Percentiles rank a stretch among this genome's conserved stretches.
These are phyloP conservation scores for Gnaphalium uliginosum DNA, from an alignment of 129 eudicot species.

Conservation along the genomic window DNA sequence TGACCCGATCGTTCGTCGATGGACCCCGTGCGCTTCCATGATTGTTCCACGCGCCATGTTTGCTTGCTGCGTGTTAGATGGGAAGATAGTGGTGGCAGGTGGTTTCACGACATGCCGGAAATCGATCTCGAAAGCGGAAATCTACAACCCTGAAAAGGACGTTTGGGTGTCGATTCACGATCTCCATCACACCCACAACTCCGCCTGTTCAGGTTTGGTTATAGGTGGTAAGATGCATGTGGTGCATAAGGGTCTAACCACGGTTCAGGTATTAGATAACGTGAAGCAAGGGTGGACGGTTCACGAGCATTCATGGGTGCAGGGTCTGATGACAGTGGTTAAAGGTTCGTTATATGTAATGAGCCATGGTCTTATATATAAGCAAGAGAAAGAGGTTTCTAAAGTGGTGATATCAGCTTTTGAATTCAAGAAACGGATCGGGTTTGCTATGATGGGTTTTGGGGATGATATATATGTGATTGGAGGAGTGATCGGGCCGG, in stretches of 20 bases:
- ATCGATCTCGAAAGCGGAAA: slow-evolving; percentile 78
- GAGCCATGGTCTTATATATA: slow-evolving; percentile 76
- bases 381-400: slow-evolving; percentile 50
- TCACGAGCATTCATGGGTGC: slow-evolving; percentile 71
- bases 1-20: slow-evolving; percentile 60
- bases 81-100: slow-evolving; percentile 91
- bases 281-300: slow-evolving; percentile 63
- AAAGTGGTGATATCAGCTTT: slow-evolving; percentile 70
- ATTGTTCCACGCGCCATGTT: slow-evolving; percentile 93
- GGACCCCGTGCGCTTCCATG: slow-evolving; percentile 83
- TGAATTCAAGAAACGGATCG: slow-evolving; percentile 66
- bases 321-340: slow-evolving; percentile 90
- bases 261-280: slow-evolving; percentile 73
- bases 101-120: slow-evolving; percentile 90
- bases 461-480: slow-evolving; percentile 72
- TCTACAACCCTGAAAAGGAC: slow-evolving; percentile 79
- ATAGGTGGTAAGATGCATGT: slow-evolving; percentile 74
- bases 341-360: slow-evolving; percentile 63
- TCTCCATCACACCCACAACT: slow-evolving; percentile 70
- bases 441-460: slow-evolving; percentile 72
- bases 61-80: slow-evolving; percentile 85
- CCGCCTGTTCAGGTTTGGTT: slow-evolving; percentile 79
- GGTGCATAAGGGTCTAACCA: slow-evolving; percentile 84
- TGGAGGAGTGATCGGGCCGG: slow-evolving; percentile 93
- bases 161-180: slow-evolving; percentile 73